These are phyloP conservation scores for Acer negundo DNA, from an alignment of 345 rosid genomes.

Conservation along the genomic window DNA sequence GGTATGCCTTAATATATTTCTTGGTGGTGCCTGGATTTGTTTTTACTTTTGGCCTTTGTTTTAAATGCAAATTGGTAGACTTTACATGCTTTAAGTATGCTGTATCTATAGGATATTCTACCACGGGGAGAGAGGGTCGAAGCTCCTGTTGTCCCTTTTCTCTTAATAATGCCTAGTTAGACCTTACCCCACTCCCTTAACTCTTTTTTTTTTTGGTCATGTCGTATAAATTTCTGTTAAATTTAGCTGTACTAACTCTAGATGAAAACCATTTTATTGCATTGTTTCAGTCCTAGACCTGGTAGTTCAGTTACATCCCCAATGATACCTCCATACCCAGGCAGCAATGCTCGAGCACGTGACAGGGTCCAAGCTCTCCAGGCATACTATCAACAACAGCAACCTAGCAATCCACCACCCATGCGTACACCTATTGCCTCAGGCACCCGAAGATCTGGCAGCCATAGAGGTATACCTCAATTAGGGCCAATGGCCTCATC, in stretches of 20 bases:
- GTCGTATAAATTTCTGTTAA: background rate
- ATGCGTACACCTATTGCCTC: constrained; percentile 57
- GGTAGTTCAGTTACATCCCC: constrained; percentile 73
- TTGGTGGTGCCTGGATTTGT: constrained; percentile 4
- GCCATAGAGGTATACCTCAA: constrained; percentile 57
- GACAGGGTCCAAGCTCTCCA: constrained; percentile 92
- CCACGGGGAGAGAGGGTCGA: background rate
- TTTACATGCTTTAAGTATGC: background rate
- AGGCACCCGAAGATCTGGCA: constrained; percentile 51
- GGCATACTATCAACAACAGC: constrained; percentile 90
- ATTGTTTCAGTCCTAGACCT: constrained; percentile 65
- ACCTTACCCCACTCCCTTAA: background rate
- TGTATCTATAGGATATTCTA: background rate
- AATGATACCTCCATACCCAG: constrained; percentile 76
- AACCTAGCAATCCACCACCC: constrained; percentile 48
- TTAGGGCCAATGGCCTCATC: constrained; percentile 63
- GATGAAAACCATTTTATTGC: constrained; percentile 10
- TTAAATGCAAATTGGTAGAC: background rate
- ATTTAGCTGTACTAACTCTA: background rate
- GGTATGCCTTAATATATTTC: constrained; percentile 44
- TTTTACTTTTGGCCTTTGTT: background rate
- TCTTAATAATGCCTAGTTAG: background rate
- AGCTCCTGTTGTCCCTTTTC: background rate
- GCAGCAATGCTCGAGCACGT: constrained; percentile 84
- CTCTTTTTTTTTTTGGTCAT: background rate